Percentiles rank a stretch among this genome's conserved stretches.
phyloP scores from a whole-genome alignment of 352 stramenopile genomes.

The Phytophthora fragariae region DNA sequence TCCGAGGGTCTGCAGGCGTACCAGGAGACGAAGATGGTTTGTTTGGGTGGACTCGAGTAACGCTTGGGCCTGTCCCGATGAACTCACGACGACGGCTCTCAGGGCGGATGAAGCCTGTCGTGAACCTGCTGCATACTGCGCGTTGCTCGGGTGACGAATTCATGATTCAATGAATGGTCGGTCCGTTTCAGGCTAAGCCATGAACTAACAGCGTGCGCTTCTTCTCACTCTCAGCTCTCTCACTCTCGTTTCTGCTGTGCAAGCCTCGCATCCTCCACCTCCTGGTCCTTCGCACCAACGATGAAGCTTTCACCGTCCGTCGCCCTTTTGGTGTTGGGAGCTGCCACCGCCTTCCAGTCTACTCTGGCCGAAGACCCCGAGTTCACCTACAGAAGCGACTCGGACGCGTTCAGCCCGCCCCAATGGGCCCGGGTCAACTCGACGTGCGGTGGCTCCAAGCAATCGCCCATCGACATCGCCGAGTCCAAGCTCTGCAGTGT shows the following conservation, averaged over 20 bases:
- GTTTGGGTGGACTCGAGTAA: conserved; percentile 64
- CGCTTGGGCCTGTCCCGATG: conserved; percentile 15
- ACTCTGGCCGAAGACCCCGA: conserved; percentile 6
- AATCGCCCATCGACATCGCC: conserved; percentile 41
- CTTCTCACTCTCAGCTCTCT: neutral
- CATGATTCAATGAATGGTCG: neutral
- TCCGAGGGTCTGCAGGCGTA: conserved; percentile 94
- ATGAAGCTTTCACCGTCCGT: conserved; percentile 18
- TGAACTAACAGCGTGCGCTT: neutral
- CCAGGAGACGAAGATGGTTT: conserved; percentile 96
- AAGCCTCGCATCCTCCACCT: conserved; percentile 1
- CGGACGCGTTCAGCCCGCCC: conserved; percentile 21
- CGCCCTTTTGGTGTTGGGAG: conserved; percentile 5
- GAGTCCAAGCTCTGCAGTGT: conserved; percentile 44
- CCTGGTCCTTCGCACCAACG: neutral
- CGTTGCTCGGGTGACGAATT: neutral
- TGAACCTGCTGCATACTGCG: neutral
- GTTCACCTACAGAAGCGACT: conserved; percentile 25
- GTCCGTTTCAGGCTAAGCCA: neutral
- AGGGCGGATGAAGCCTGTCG: neutral
- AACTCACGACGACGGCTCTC: neutral
- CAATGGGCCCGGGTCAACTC: conserved; percentile 35
- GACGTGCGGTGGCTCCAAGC: conserved; percentile 26
- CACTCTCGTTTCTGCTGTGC: neutral
- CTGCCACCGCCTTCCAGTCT: neutral